Evolutionary conservation across 1,284 basidiomycete species (phyloP), one percentile per base, ranked within the genome.

Genomic region (Malassezia furfur): DNA sequence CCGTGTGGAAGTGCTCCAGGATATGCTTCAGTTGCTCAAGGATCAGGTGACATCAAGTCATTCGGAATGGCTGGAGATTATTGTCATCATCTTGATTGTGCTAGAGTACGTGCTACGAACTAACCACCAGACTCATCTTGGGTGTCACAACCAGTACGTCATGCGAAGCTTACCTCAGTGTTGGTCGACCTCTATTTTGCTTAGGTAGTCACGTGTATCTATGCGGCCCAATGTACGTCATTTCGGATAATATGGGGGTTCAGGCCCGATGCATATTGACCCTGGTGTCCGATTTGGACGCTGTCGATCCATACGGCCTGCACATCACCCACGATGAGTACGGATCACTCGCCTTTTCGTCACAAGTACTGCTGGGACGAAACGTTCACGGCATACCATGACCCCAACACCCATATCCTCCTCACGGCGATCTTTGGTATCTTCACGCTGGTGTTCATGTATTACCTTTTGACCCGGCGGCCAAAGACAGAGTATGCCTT

Each of bases 21-120:
- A 96, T 74, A 94, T 96, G 88, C 82, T 96, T 9, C 87, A 91
- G 74, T 81, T 96, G 50, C 79, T 96, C 47, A 96, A 96, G 77
- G 91, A 96, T 77, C 87, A 87, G 9, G 91, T 94, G 34, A 89
- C 88, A 21, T 88, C 84, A 60, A 83, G 84, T 66, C 91, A 96
- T 67, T 84, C 88, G 2, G 91, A 96, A 76, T 83, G 89, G 37
- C 79, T 96, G n/a, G 91, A 96, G 76, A 87, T 88, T 66, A 89
- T 96, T 62, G 88, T 96, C 64, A 94, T 96, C 61, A 83, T 84
- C 48, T 80, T 96, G 58, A 96, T 96, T 75, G 90, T 78, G 43
- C 85, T 91, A 52, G 86, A 91, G 60, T 63, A 50, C 54, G 62
- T 63, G 8, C 8, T 38, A 10, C 6, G 9, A 25, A 43, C 38